Conservation (phyloP, 306 rosid species). For the Parietaria judaica region DNA sequence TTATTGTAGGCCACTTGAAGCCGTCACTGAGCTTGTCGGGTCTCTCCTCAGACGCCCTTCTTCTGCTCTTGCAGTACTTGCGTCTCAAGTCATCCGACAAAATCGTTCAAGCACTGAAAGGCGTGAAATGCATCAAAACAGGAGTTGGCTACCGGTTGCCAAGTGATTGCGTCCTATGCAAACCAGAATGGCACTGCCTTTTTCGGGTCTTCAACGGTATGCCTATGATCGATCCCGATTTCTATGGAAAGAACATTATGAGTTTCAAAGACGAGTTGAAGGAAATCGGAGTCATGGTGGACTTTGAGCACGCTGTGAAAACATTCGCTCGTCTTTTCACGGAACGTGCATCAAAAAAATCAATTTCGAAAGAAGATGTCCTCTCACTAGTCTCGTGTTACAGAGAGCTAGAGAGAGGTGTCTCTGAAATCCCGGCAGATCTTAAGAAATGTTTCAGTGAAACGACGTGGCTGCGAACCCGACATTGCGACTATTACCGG, state of each 20-base stretch:
- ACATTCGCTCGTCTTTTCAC: slow-evolving; percentile 29
- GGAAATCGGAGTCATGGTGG: slow-evolving; percentile 40
- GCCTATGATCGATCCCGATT: slow-evolving; percentile 40
- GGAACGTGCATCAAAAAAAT: slow-evolving; percentile 22
- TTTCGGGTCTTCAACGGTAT: slow-evolving; percentile 40
- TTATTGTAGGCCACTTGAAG: slow-evolving; percentile 40
- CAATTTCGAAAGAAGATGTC: slow-evolving; percentile 30
- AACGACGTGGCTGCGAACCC: slow-evolving; percentile 49
- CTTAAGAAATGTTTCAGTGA: slow-evolving; percentile 15
- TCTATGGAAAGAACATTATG: slow-evolving; percentile 31
- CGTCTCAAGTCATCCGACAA: background rate
- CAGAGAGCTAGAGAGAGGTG: slow-evolving; percentile 12
- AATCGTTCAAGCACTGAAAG: slow-evolving; percentile 22
- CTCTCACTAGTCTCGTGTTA: slow-evolving; percentile 41
- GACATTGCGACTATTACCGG: slow-evolving; percentile 28
- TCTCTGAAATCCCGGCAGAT: slow-evolving; percentile 19
- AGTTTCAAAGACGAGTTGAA: slow-evolving; percentile 30
- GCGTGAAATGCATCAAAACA: slow-evolving; percentile 44
- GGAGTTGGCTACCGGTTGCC: slow-evolving; percentile 43
- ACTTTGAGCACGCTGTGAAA: slow-evolving; percentile 39
- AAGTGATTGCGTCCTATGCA: slow-evolving; percentile 36
- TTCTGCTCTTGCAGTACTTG: slow-evolving; percentile 39
- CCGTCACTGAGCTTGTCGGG: slow-evolving; percentile 24
- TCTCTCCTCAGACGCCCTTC: background rate
- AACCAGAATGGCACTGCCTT: slow-evolving; percentile 56